These are phyloP conservation scores for Pulveroboletus sp. DNA, from an alignment of 768 basidiomycete species.

Conservation along the genomic window DNA sequence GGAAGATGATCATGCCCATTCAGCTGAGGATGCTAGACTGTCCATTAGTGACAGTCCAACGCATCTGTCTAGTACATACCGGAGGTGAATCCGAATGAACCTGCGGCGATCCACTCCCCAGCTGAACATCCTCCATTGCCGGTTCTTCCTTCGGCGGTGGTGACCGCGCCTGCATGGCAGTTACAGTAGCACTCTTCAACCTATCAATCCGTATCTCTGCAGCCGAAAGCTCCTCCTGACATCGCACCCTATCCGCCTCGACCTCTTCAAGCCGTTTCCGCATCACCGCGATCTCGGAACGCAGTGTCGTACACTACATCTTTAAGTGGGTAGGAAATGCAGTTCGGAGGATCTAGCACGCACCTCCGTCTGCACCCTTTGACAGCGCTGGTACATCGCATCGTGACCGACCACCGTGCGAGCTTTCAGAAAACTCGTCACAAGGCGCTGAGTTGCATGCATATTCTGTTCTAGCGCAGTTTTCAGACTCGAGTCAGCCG, in stretches of 20 bases:
- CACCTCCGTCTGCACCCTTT: slow-evolving; percentile 59
- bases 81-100: slow-evolving; percentile 57
- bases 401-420: slow-evolving; percentile 32
- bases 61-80: slow-evolving; percentile 54
- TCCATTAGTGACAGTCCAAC: slow-evolving; percentile 33
- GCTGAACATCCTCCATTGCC: slow-evolving; percentile 24
- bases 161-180: slow-evolving; percentile 39
- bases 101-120: slow-evolving; percentile 42
- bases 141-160: slow-evolving; percentile 31
- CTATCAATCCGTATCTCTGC: slow-evolving; percentile 64
- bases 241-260: slow-evolving; percentile 44
- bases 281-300: slow-evolving; percentile 52
- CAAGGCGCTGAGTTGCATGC: slow-evolving; percentile 54
- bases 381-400: slow-evolving; percentile 42
- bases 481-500: slow-evolving; percentile 28
- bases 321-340: slow-evolving; percentile 7
- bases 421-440: slow-evolving; percentile 49
- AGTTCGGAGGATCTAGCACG: slow-evolving; percentile 12
- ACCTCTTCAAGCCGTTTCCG: slow-evolving; percentile 47
- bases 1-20: slow-evolving; percentile 40
- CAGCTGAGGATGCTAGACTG: slow-evolving; percentile 37
- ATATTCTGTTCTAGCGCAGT: slow-evolving; percentile 50
- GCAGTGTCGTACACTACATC: slow-evolving; percentile 50
- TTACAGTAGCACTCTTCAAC: slow-evolving; percentile 49
- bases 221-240: slow-evolving; percentile 45